Evolutionary conservation across 2,329 filamentous ascomycete species (phyloP).

Genomic region (Diaporthe sp.): DNA sequence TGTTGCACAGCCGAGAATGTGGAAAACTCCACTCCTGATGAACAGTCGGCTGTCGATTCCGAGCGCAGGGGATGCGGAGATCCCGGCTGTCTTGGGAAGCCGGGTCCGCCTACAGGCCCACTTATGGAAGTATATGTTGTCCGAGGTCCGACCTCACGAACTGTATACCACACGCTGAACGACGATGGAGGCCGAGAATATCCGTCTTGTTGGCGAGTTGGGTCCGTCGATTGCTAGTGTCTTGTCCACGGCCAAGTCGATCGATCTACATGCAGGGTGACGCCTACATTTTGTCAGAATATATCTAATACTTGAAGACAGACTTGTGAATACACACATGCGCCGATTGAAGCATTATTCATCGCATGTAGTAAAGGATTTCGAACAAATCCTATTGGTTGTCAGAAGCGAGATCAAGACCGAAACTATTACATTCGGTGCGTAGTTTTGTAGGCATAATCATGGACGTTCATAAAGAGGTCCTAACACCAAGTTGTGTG

Average conservation of each 20-base stretch:
- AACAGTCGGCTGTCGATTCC: neutral
- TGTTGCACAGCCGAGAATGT: neutral
- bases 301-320: no score
- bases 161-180: neutral
- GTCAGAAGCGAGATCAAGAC: neutral
- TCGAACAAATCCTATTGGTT: no score
- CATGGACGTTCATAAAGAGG: neutral
- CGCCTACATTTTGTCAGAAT: neutral
- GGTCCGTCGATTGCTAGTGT: neutral
- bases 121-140: neutral
- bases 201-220: neutral
- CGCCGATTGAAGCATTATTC: no score
- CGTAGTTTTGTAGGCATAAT: neutral
- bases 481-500: neutral
- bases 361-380: no score
- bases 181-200: neutral
- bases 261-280: neutral
- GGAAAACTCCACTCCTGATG: neutral
- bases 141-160: constrained; percentile 10
- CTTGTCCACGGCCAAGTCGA: neutral
- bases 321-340: no score
- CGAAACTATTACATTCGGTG: neutral
- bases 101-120: neutral
- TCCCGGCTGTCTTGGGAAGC: constrained; percentile 5
- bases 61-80: neutral